Evolutionary conservation across 768 basidiomycete genomes (phyloP).

Genomic region (Rhizopogon rudus): DNA sequence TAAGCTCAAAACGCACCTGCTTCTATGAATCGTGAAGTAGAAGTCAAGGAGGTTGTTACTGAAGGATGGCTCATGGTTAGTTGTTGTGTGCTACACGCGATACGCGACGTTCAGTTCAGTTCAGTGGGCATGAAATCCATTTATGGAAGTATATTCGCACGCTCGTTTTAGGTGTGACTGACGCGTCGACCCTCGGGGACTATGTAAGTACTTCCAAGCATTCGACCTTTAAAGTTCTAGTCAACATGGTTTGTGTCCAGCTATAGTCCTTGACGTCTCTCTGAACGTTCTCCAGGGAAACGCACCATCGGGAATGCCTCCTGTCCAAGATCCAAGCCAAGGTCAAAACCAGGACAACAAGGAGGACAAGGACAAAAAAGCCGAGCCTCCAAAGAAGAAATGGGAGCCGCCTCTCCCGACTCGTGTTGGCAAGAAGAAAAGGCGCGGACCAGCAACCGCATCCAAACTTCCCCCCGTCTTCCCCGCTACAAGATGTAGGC

Average conservation of each 20-base stretch:
- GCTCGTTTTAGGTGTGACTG: slow-evolving; percentile 30
- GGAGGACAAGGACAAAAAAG: slow-evolving; percentile 40
- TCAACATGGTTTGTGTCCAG: slow-evolving; percentile 18
- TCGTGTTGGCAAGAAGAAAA: slow-evolving; percentile 95
- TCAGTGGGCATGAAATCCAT: not conserved
- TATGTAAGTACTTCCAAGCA: not conserved
- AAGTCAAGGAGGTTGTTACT: slow-evolving; percentile 45
- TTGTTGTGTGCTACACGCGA: not conserved
- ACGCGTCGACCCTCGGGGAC: slow-evolving; percentile 37
- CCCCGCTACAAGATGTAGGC: slow-evolving; percentile 92
- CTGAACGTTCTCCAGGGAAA: slow-evolving; percentile 55
- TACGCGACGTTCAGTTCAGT: too few relatives aligned
- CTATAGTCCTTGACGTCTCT: not conserved
- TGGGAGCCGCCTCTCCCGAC: slow-evolving; percentile 99
- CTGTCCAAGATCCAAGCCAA: slow-evolving; percentile 42
- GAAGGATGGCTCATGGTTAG: slow-evolving; percentile 18
- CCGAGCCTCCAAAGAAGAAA: slow-evolving; percentile 74
- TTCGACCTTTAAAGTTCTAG: slow-evolving; percentile 1
- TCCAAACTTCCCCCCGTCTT: slow-evolving; percentile 90
- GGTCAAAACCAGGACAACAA: slow-evolving; percentile 44
- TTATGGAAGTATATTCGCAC: not conserved
- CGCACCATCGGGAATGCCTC: slow-evolving; percentile 56
- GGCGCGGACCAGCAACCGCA: slow-evolving; percentile 83
- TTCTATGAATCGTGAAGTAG: slow-evolving; percentile 75
- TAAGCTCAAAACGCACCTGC: slow-evolving; percentile 44